Evolutionary conservation across 2,329 filamentous ascomycete genomes (phyloP).

Genomic region (Microsporum audouinii): DNA sequence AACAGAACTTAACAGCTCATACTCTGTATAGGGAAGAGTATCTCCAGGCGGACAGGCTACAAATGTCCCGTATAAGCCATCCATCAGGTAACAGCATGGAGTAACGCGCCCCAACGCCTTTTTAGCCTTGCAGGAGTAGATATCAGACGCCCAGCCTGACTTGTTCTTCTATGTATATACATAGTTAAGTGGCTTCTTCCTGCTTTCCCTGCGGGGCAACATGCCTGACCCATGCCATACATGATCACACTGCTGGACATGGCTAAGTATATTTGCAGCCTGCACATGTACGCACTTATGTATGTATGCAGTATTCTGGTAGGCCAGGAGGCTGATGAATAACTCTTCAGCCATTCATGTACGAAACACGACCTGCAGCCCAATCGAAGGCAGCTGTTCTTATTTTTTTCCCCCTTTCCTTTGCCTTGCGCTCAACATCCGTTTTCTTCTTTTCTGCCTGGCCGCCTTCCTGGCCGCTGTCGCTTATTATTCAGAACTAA

Average conservation of each 20-base stretch:
- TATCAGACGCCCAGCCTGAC: background rate
- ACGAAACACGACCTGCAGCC: slow-evolving; percentile 2
- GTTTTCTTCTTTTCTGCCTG: background rate
- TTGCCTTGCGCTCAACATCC: background rate
- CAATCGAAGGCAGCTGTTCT: background rate
- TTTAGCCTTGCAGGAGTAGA: background rate
- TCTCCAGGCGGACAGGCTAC: background rate
- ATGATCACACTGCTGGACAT: background rate
- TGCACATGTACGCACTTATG: background rate
- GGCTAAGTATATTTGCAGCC: background rate
- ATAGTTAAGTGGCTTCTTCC: background rate
- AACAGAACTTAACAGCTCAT: background rate
- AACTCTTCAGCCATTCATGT: background rate
- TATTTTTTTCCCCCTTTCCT: background rate
- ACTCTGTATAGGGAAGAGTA: background rate
- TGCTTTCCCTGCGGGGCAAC: background rate
- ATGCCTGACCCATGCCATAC: slow-evolving; percentile 1
- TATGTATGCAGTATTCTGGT: background rate
- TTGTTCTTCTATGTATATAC: background rate
- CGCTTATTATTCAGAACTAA: background rate
- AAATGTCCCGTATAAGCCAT: background rate
- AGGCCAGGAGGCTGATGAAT: background rate
- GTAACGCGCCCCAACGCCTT: background rate
- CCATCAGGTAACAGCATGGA: background rate
- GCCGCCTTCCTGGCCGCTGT: background rate